These are phyloP conservation scores for Cyberlindnera maritima DNA, from an alignment of 805 yeast species.

Conservation along the genomic window DNA sequence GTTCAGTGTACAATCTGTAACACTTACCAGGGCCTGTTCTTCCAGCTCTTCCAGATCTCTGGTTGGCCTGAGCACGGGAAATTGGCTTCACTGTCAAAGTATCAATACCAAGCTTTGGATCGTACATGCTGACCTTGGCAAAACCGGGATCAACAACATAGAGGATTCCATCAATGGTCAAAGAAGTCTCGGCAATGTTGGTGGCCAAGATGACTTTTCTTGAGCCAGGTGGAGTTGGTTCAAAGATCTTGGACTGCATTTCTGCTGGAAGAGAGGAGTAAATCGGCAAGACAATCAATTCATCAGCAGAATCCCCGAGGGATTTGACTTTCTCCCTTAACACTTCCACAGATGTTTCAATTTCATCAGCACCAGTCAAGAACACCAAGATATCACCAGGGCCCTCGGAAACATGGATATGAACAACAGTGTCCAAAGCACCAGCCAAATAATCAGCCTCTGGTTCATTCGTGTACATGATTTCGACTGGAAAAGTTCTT, in stretches of 20 bases:
- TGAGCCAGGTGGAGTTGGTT: constrained; percentile 78
- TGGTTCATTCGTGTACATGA: constrained; percentile 74
- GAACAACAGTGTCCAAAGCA: constrained; percentile 78
- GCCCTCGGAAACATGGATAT: constrained; percentile 78
- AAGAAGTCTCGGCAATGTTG: constrained; percentile 94
- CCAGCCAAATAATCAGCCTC: constrained; percentile 85
- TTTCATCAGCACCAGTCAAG: constrained; percentile 92
- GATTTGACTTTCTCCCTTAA: constrained; percentile 61
- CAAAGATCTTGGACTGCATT: constrained; percentile 84
- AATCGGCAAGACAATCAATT: constrained; percentile 78
- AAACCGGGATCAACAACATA: constrained; percentile 95
- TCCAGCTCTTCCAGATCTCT: constrained; percentile 96
- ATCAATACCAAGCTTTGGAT: constrained; percentile 89
- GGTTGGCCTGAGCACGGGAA: constrained; percentile 94
- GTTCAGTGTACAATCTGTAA: constrained; percentile 83
- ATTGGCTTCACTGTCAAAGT: constrained; percentile 79
- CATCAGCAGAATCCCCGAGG: constrained; percentile 62
- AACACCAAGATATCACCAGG: constrained; percentile 81
- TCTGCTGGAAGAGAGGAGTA: constrained; percentile 92
- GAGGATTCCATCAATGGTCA: constrained; percentile 90
- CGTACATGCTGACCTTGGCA: constrained; percentile 86
- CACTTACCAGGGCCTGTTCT: constrained; percentile 97
- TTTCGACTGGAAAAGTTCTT: constrained; percentile 86
- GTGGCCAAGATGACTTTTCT: constrained; percentile 93
- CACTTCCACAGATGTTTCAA: constrained; percentile 82